Base-by-base conservation (phyloP, 192 early-diverging fungal species). In the Linnemannia hyalina region DNA sequence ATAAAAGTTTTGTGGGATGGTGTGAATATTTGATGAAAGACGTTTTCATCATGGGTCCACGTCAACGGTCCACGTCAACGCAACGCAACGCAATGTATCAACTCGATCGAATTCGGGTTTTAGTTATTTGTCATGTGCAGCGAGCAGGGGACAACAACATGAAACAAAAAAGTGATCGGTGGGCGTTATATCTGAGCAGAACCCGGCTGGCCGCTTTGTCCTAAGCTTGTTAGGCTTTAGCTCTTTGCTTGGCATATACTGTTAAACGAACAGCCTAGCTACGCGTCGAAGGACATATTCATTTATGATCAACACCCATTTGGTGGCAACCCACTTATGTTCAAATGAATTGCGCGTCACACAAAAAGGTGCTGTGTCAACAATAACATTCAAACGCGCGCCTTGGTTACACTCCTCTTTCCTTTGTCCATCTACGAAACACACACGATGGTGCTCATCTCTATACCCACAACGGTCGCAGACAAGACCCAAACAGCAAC, bases 361-460 rank as follows among this genome's bases (percentile, higher is more conserved):
- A 40, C 23, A 26, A 65, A n/a, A 40, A 3, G 38, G 6, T 4
- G 8, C 23, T 3, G 7, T 65, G 60, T 32, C 60, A 65, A 65
- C 60, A 65, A 65, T 32, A 32, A 52, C 18, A 52, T 16, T 52
- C 26, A 32, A 65, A 60, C 55, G 55, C 60, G 60, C n/a, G 9
- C 2, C n/a, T 29, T 10, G 15, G 55, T 63, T 3, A 0, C 8
- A 13, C 9, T 35, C 57, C 2, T 29, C 60, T 18, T 10, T 22
- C 20, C 55, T 60, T 15, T 32, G 9, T 65, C 2, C 60, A 65
- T 32, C 29, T 35, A 26, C 9, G 57, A 23, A 60, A 26, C 57
- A 20, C 29, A 23, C 22, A 35, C 29, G 15, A 85, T 85, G 83
- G 83, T 80, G n/a, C 44, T 85, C 78, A 85, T 85, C 49, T 79